phyloP scores from a whole-genome alignment of 2,329 filamentous ascomycete species.

The Lasiodiplodia hormozganensis region DNA sequence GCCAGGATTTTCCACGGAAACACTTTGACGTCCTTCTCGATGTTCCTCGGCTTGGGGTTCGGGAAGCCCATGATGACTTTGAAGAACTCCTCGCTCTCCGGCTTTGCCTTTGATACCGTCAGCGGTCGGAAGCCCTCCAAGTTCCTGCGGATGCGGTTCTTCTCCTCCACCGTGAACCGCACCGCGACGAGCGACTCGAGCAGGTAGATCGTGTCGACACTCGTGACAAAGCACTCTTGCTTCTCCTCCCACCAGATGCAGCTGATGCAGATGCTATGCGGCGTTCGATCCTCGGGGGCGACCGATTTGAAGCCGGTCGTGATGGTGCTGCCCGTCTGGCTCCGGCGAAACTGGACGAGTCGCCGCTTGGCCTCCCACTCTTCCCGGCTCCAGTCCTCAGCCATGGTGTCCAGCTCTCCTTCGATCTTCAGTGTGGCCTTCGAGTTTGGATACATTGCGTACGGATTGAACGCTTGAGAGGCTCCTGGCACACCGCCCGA shows the following conservation, averaged over 20 bases:
- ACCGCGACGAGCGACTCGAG: conserved; percentile 87
- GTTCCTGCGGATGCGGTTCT: conserved; percentile 96
- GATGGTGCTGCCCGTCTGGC: conserved; percentile 81
- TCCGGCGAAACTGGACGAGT: conserved; percentile 86
- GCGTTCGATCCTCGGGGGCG: conserved; percentile 76
- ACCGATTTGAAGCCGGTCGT: conserved; percentile 81
- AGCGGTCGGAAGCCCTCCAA: conserved; percentile 91
- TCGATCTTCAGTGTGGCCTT: conserved; percentile 87
- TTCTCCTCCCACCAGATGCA: conserved; percentile 98
- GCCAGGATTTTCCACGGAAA: conserved; percentile 94
- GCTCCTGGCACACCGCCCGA: conserved; percentile 43
- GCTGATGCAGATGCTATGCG: conserved; percentile 91
- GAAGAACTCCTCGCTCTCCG: conserved; percentile 96
- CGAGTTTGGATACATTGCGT: conserved; percentile 75
- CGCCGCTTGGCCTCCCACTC: conserved; percentile 81
- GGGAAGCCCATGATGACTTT: conserved; percentile 99
- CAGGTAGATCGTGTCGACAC: conserved; percentile 95
- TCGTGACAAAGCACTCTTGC: conserved; percentile 89
- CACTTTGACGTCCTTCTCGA: conserved; percentile 99
- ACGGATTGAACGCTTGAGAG: conserved; percentile 67
- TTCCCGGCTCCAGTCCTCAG: conserved; percentile 79
- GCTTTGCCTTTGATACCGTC: conserved; percentile 91
- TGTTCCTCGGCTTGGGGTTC: conserved; percentile 93
- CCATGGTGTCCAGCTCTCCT: conserved; percentile 86
- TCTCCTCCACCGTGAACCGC: conserved; percentile 94